Evolutionary conservation across 768 basidiomycete species (phyloP), one percentile per base, ranked within the genome.

Genomic region (Tylopilus rubrobrunneus): DNA sequence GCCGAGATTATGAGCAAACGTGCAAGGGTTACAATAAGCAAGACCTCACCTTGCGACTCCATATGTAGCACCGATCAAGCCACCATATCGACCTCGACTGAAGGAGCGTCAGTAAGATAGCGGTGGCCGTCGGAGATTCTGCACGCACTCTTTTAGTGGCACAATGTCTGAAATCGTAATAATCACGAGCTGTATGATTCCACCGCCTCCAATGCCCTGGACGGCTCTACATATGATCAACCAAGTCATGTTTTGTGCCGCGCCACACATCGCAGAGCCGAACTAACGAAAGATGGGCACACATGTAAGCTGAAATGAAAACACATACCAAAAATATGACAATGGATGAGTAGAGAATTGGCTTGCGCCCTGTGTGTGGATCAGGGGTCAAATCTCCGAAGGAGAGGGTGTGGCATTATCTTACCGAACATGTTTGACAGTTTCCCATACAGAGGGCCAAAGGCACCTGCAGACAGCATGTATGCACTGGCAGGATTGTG

Each of bases 81-180:
- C 91, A 27, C 82, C 81, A 57, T 84, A 92, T 59, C 88, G 86
- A 11, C 88, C 92, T 63, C 91, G 87, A 56, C 86, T 87, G 45
- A 46, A 19, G 27, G 7, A 52, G 2, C 3, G 28, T 52, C 5
- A 71, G 80, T 45, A 12, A 49, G 3, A 46, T 40, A 6, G 15
- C 4, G 2, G 0, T 17, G 36, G 5, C 3, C 17, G 27, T 15
- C 45, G 21, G 37, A 49, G 0, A 41, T 27, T 10, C 25, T 7
- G 8, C 8, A 71, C 83, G 48, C 66, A 88, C 88, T 91, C 84
- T 72, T 83, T 74, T 36, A 95, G 70, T 0, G 90, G 82, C 0
- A 92, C 87, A 34, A 95, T 91, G 68, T 95, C 92, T 42, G 86
- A 82, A 41, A 91, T 83, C 2, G 82, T 87, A 60, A 92, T 91